These are phyloP conservation scores for Cutaneotrichosporon arboriforme DNA, from an alignment of 1,284 basidiomycete species.

Conservation along the genomic window DNA sequence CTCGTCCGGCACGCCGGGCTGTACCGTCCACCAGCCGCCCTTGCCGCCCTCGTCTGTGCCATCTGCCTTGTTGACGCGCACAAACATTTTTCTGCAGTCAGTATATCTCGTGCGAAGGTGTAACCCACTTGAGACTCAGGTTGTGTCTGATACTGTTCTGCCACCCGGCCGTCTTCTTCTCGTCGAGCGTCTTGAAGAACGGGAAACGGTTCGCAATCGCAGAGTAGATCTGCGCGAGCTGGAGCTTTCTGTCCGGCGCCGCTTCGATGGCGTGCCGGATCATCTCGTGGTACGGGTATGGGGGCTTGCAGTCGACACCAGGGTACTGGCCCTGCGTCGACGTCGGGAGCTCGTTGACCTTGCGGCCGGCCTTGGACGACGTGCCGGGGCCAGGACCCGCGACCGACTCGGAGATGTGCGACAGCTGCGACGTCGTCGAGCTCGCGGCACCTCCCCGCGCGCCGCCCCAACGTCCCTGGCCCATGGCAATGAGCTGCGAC, in stretches of 20 bases:
- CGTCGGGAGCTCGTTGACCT: slow-evolving; percentile 38
- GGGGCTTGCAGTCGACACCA: slow-evolving; percentile 46
- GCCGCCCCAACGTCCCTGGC: slow-evolving; percentile 6
- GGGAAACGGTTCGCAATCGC: slow-evolving; percentile 46
- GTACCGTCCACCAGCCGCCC: slow-evolving; percentile 49
- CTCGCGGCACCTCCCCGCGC: slow-evolving; percentile 18
- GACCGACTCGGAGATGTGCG: slow-evolving; percentile 22
- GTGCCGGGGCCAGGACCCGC: neutral
- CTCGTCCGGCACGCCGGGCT: slow-evolving; percentile 45
- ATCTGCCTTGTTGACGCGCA: slow-evolving; percentile 45
- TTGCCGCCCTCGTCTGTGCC: slow-evolving; percentile 41
- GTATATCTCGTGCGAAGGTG: neutral
- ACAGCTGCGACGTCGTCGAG: slow-evolving; percentile 28
- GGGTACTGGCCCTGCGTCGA: slow-evolving; percentile 35
- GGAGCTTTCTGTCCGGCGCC: slow-evolving; percentile 40
- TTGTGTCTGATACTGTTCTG: slow-evolving; percentile 48
- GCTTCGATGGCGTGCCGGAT: slow-evolving; percentile 46
- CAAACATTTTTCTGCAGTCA: slow-evolving; percentile 46
- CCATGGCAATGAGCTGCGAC: slow-evolving; percentile 16
- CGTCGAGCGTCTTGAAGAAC: slow-evolving; percentile 47
- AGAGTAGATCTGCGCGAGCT: slow-evolving; percentile 46
- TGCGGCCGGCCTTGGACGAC: slow-evolving; percentile 18
- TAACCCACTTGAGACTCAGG: slow-evolving; percentile 43
- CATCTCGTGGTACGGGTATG: slow-evolving; percentile 47
- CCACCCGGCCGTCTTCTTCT: slow-evolving; percentile 47